Base-by-base conservation (phyloP, 164 flowering plant species). In the Annona squamosa region DNA sequence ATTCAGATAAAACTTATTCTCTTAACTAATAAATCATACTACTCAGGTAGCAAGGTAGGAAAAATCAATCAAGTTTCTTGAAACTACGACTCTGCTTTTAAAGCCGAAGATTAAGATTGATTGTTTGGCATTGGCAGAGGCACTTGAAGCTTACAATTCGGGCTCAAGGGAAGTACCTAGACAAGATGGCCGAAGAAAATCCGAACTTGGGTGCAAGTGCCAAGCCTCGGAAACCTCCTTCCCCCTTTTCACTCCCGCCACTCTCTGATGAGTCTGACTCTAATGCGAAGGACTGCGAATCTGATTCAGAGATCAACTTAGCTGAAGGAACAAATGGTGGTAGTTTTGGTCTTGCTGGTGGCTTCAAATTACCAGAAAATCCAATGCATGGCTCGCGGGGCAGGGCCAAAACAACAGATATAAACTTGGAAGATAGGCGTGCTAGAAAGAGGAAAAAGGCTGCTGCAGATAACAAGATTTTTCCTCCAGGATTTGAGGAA, bases 161-260 rank as follows among this genome's bases (percentile, higher is more conserved):
- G 81, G 87, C 90, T n/a, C 94, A 90, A 75, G 75, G 76, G 77
- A 87, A 90, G 76, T 88, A 81, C 75, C 70, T 88, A 0, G 88
- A 85, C 48, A 83, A 80, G 73, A 82, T 83, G 17, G 67, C 73
- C 4, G 84, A 82, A 3, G 83, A 86, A 75, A 71, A 81, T 17
- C 46, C 65, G 44, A 75, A 57, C 63, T 72, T 46, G 52, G 13
- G 72, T 5, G 26, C 10, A 3, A 69, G 63, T 2, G 18, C 45
- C 17, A 83, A 77, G 69, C 59, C 78, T 19, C 73, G 48, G 70
- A 84, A 76, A 71, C 71, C 73, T 3, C 76, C 72, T 69, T 81
- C 82, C 52, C 78, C 81, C 5, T 43, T 4, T 10, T 81, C 90
- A 45, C 71, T 84, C 67, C 88, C 90, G 63, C 76, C 86, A 2